Evolutionary conservation across 176 grass and related monocot species (phyloP), one percentile per base, ranked within the genome.

Genomic region (Carex myosuroides): DNA sequence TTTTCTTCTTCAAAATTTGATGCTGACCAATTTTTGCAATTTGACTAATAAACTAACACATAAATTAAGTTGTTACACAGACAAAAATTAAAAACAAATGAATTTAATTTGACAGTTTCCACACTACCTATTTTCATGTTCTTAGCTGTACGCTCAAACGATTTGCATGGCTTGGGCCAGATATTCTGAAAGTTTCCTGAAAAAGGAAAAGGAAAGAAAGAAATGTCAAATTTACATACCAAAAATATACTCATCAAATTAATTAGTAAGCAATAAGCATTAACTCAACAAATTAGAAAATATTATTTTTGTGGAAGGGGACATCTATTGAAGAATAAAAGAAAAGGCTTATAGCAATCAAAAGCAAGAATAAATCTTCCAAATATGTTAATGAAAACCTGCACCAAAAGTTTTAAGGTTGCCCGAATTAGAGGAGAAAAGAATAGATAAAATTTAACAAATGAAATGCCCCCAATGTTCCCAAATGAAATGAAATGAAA

Each of bases 121-220:
- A 32, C 32, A 77, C n/a, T n/a, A n/a, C 73, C 73, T 77, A 77
- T 77, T 50, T 77, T 77, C 73, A 77, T 77, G 73, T 30, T 77
- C 20, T 56, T 22, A 17, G 50, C 50, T 76, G 5, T 30, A 76
- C 22, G 2, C 48, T 77, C 73, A 77, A 55, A 8, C 7, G 48
- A 77, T 5, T 77, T 56, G 50, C 24, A 53, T 77, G 73, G 48
- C 18, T 32, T 77, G 24, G 24, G 10, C 13, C 13, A 30, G 48
- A 29, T 77, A 32, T 5, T 77, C 17, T 56, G 73, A 17, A 77
- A 50, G 50, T 24, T 77, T 9, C 50, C 73, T 77, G 50, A 77
- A 55, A 52, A 54, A 77, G 24, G 21, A 56, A 56, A 56, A 56
- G 24, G 13, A 77, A 54, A 56, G 72, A 77, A 30, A 56, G 7